Conservation (phyloP, 345 rosid genomes). For the Hypericum perforatum region DNA sequence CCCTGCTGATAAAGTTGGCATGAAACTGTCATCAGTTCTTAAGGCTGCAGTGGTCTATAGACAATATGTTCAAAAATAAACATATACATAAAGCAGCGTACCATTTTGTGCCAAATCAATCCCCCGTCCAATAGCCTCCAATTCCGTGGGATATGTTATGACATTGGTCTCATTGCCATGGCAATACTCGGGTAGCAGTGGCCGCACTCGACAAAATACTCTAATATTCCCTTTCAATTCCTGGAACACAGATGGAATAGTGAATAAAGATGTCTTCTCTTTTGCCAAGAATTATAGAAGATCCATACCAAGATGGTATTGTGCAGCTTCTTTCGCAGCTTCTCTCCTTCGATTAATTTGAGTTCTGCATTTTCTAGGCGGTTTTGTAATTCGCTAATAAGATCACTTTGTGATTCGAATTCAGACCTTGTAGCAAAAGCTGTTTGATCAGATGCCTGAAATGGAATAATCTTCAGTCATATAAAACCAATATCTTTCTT, state of each 20-base stretch:
- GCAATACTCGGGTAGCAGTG: conserved; percentile 62
- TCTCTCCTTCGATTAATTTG: conserved; percentile 90
- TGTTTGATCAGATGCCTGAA: conserved; percentile 65
- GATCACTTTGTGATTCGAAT: conserved; percentile 61
- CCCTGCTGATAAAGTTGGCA: conserved; percentile 33
- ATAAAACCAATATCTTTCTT: too few relatives aligned
- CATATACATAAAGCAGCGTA: conserved; percentile 12
- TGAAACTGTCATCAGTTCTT: conserved; percentile 3
- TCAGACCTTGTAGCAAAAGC: conserved; percentile 65
- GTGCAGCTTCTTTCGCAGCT: conserved; percentile 80
- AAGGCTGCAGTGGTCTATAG: neutral
- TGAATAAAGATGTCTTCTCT: conserved; percentile 2
- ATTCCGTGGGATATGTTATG: conserved; percentile 58
- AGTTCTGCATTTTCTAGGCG: conserved; percentile 74
- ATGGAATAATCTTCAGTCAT: conserved; percentile 8
- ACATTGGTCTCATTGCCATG: conserved; percentile 42
- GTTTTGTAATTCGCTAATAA: conserved; percentile 50
- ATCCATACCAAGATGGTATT: conserved; percentile 79
- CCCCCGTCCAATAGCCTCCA: conserved; percentile 68
- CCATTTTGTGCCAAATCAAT: conserved; percentile 75
- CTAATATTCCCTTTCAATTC: conserved; percentile 97
- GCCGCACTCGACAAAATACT: conserved; percentile 95
- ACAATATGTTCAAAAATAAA: neutral
- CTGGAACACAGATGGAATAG: conserved; percentile 30
- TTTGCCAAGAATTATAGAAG: neutral